These are phyloP conservation scores for Talaromyces ruber DNA, from an alignment of 495 filamentous ascomycete species.

Conservation along the genomic window DNA sequence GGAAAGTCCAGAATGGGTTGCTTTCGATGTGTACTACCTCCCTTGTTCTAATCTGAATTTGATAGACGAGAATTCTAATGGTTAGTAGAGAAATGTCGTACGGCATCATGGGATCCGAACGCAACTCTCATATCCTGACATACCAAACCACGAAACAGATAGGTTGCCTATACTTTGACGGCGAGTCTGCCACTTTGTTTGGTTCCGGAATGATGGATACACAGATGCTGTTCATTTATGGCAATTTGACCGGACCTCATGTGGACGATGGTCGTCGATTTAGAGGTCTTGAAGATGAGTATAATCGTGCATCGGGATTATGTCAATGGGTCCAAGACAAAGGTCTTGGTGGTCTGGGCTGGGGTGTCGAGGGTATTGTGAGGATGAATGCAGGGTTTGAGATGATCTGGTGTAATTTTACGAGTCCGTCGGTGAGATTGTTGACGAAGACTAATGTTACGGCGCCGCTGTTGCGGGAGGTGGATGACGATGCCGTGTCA, in stretches of 20 bases:
- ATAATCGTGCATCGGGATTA: background rate
- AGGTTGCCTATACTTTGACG: background rate
- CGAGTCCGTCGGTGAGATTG: background rate
- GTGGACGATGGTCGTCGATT: background rate
- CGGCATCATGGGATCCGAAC: background rate
- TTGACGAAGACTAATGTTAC: background rate
- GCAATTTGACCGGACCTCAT: background rate
- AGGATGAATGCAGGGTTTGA: background rate
- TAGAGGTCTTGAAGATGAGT: background rate
- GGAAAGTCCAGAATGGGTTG: background rate
- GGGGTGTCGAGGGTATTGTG: background rate
- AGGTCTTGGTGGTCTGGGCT: background rate
- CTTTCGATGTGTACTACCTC: background rate
- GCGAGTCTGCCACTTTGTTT: background rate
- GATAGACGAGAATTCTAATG: background rate
- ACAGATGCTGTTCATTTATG: background rate
- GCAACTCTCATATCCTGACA: background rate
- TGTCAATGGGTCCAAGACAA: background rate
- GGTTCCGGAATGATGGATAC: background rate
- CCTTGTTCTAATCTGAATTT: background rate
- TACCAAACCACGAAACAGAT: background rate
- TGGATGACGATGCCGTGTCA: background rate
- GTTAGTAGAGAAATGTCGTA: background rate
- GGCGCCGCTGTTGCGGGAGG: background rate
- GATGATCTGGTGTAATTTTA: background rate